Evolutionary conservation across 2,329 filamentous ascomycete species (phyloP).

Genomic region (Aspergillus fischeri): DNA sequence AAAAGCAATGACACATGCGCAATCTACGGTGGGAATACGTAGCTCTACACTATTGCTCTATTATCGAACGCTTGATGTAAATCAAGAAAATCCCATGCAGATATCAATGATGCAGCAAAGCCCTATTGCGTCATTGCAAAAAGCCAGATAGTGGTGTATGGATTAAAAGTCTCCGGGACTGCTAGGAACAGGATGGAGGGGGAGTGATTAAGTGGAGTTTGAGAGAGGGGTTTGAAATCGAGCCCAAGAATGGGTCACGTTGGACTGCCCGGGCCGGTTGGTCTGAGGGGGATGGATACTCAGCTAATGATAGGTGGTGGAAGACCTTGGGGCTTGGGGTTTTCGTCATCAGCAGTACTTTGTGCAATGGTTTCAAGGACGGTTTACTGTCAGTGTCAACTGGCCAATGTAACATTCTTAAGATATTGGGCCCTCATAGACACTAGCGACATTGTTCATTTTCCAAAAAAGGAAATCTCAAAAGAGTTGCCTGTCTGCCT

Average conservation of each 20-base stretch:
- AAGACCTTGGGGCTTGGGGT: neutral
- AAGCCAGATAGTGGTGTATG: neutral
- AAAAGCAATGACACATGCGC: neutral
- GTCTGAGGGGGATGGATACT: no score
- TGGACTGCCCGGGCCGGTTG: neutral
- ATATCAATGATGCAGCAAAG: neutral
- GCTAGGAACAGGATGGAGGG: neutral
- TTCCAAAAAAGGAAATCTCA: neutral
- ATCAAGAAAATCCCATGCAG: neutral
- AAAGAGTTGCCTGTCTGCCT: neutral
- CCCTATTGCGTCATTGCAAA: neutral
- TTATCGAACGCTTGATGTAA: neutral
- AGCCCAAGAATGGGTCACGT: neutral
- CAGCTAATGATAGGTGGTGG: no score
- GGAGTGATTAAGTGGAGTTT: neutral
- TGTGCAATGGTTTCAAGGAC: neutral
- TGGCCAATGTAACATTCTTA: neutral
- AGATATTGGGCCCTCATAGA: neutral
- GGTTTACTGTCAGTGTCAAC: neutral
- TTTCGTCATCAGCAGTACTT: neutral
- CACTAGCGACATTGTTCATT: neutral
- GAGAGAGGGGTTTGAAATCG: neutral
- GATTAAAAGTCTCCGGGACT: neutral
- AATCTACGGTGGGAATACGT: neutral
- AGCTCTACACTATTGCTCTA: neutral